Evolutionary conservation across 208 protist genomes (phyloP).

Genomic region (Leishmania tropica): DNA sequence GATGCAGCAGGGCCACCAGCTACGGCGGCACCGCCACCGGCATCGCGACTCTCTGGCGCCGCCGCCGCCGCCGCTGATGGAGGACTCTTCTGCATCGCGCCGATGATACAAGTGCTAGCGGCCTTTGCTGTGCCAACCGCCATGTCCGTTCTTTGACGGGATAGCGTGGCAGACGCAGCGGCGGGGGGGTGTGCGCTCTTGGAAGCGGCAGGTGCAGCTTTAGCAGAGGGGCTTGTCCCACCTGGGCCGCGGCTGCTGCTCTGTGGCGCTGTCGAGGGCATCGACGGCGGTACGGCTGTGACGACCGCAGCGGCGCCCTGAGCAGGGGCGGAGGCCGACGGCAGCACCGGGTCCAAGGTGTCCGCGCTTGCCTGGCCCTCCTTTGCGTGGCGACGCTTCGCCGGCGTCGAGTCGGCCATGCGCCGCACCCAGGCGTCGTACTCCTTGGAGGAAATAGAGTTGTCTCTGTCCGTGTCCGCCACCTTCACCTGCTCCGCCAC

Average conservation of each 20-base stretch:
- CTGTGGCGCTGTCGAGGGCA: not conserved
- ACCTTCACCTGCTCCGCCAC: constrained; percentile 76
- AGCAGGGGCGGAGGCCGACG: not conserved
- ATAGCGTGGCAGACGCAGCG: constrained; percentile 2
- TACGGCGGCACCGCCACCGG: not conserved
- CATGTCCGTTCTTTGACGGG: constrained; percentile 11
- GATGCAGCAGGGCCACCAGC: not conserved
- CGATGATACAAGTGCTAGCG: constrained; percentile 19
- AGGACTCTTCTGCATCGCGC: constrained; percentile 19
- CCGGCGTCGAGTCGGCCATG: constrained; percentile 25
- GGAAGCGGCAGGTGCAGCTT: not conserved
- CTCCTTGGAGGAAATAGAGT: constrained; percentile 73
- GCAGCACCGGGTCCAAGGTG: not conserved
- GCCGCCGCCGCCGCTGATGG: not conserved
- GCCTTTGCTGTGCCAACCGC: constrained; percentile 16
- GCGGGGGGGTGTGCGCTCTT: not conserved
- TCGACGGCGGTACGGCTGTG: not conserved
- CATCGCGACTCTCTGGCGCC: not conserved
- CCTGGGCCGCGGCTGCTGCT: not conserved
- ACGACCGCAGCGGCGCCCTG: constrained; percentile 11
- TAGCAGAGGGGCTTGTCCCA: not conserved
- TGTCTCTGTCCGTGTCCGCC: constrained; percentile 74
- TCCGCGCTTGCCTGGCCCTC: not conserved
- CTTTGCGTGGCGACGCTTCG: constrained; percentile 28
- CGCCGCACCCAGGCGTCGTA: constrained; percentile 71